A percentile compares a stretch with the other conserved stretches of the same genome.
Conservation (phyloP, 2,329 filamentous ascomycete species). For the Scytalidium lignicola region DNA sequence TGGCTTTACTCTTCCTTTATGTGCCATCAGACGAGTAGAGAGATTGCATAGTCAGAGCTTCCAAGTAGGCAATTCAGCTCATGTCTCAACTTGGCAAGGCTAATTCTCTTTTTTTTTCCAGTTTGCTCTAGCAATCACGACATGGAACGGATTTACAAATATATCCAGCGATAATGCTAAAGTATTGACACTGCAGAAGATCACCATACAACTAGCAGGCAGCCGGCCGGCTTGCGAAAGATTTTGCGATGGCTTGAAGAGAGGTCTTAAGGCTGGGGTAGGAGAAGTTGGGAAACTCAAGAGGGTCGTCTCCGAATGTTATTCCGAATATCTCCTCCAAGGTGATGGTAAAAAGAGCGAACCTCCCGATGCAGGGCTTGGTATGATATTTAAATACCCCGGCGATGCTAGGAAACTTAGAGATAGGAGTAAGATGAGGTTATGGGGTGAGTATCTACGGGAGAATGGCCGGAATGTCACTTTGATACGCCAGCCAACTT, state of each 20-base stretch:
- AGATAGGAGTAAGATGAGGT: conserved; percentile 92
- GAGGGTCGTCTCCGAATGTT: conserved; percentile 75
- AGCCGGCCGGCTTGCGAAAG: conserved; percentile 85
- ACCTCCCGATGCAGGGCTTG: conserved; percentile 87
- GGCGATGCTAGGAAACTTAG: conserved; percentile 91
- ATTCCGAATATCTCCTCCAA: conserved; percentile 78
- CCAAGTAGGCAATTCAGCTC: conserved; percentile 40
- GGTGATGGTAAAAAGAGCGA: conserved; percentile 57
- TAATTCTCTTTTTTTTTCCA: conserved; percentile 27
- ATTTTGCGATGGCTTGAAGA: conserved; percentile 94
- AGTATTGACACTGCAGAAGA: conserved; percentile 62
- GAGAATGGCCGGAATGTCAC: conserved; percentile 94
- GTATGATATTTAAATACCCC: conserved; percentile 89
- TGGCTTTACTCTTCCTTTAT: conserved; percentile 91
- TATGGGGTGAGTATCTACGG: conserved; percentile 94
- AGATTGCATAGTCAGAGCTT: conserved; percentile 88
- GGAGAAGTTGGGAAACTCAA: conserved; percentile 83
- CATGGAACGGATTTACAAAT: conserved; percentile 73
- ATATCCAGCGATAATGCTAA: conserved; percentile 45
- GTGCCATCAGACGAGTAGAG: conserved; percentile 86
- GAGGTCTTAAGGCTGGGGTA: conserved; percentile 78
- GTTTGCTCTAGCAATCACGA: conserved; percentile 91
- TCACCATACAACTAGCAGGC: conserved; percentile 87
- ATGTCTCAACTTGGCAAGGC: conserved; percentile 5
- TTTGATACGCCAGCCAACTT: conserved; percentile 89